Conservation (phyloP, 108 stramenopile genomes). For the Epithemia pelagica region DNA sequence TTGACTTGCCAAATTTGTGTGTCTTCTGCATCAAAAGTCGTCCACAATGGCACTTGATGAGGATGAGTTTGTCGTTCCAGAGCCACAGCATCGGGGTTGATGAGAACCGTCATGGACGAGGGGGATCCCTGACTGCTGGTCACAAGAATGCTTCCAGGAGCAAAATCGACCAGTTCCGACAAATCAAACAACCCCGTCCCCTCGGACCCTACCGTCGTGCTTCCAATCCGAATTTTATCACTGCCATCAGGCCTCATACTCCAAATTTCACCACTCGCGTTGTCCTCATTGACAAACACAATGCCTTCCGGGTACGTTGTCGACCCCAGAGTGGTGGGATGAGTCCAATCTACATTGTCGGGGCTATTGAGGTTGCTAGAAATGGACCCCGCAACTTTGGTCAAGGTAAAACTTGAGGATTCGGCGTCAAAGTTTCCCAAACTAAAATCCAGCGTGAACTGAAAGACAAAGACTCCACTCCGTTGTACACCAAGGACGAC, state of each 20-base stretch:
- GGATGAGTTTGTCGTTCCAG: background rate
- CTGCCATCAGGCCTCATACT: conserved; percentile 19
- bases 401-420: conserved; percentile 13
- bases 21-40: background rate
- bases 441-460: conserved; percentile 11
- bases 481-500: conserved; percentile 15
- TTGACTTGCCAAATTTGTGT: background rate
- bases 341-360: conserved; percentile 32
- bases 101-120: conserved; percentile 6
- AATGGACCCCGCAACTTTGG: background rate
- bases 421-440: conserved; percentile 2
- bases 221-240: conserved; percentile 1
- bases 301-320: conserved; percentile 3
- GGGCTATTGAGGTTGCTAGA: conserved; percentile 4
- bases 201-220: conserved; percentile 4
- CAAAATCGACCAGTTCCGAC: conserved; percentile 6
- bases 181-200: conserved; percentile 9
- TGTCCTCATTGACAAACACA: conserved; percentile 20
- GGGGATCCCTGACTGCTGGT: conserved; percentile 10
- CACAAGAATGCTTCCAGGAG: background rate
- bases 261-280: conserved; percentile 10
- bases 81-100: conserved; percentile 1
- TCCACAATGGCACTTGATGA: background rate
- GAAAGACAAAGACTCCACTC: conserved; percentile 15
- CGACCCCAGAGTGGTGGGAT: background rate